These are phyloP conservation scores for Schrenkiella parvula DNA, from an alignment of 345 rosid genomes.

Conservation along the genomic window DNA sequence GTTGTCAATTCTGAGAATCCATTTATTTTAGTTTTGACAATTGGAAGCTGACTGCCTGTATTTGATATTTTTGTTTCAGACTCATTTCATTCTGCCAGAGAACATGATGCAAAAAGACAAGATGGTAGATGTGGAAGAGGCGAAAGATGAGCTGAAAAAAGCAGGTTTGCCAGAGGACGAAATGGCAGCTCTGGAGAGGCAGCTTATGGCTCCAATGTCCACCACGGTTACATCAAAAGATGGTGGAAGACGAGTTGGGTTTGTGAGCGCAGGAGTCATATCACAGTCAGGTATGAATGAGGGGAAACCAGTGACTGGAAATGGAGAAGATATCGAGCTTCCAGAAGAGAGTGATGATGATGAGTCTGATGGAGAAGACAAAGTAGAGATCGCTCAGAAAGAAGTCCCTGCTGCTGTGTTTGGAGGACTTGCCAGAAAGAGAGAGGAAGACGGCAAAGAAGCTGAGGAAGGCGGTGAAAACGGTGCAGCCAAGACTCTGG, in stretches of 20 bases:
- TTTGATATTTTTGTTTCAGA: constrained; percentile 39
- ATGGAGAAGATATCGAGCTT: constrained; percentile 73
- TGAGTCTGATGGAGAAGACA: constrained; percentile 51
- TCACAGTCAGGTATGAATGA: constrained; percentile 50
- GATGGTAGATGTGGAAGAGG: constrained; percentile 66
- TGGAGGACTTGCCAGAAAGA: constrained; percentile 71
- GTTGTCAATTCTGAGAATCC: background rate
- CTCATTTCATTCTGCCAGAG: constrained; percentile 85
- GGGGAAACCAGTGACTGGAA: constrained; percentile 37
- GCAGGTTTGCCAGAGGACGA: constrained; percentile 88
- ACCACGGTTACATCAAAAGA: constrained; percentile 41
- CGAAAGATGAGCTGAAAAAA: constrained; percentile 77
- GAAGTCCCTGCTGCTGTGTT: constrained; percentile 83
- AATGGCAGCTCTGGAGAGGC: constrained; percentile 90
- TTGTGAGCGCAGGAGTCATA: constrained; percentile 86
- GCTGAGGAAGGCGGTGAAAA: constrained; percentile 20
- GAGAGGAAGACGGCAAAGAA: constrained; percentile 42
- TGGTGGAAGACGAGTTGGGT: constrained; percentile 56
- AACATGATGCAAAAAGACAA: constrained; percentile 92
- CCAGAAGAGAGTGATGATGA: constrained; percentile 81
- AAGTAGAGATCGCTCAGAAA: constrained; percentile 63
- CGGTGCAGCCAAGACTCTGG: constrained; percentile 39
- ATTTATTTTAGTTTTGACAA: background rate
- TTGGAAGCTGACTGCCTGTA: constrained; percentile 2
- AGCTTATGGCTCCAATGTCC: constrained; percentile 49